Conservation (phyloP, 2,329 filamentous ascomycete species). For the Acarospora socialis region DNA sequence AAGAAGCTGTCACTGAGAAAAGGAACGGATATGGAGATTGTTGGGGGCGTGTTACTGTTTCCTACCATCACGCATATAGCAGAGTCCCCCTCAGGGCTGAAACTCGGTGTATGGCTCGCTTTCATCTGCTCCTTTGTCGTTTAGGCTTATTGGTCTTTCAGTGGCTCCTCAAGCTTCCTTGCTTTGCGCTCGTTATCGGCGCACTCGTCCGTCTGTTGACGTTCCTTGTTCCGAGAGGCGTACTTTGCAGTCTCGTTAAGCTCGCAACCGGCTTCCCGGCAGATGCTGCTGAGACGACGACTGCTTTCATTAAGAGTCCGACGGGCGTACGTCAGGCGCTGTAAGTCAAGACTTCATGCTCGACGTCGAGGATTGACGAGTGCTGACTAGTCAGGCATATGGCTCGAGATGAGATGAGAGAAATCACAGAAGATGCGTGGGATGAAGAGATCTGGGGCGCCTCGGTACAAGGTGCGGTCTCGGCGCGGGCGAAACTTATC, state of each 20-base stretch:
- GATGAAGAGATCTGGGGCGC: constrained; percentile 44
- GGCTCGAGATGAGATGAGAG: constrained; percentile 42
- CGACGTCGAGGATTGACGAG: background rate
- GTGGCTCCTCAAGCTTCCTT: too few species aligned
- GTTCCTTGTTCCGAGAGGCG: too few species aligned
- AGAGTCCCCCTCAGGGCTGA: constrained; percentile 43
- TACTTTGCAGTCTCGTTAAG: constrained; percentile 7
- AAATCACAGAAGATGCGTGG: constrained; percentile 44
- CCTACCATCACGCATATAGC: constrained; percentile 62
- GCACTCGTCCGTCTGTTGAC: too few species aligned
- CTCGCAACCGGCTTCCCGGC: constrained; percentile 10
- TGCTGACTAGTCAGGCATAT: constrained; percentile 31
- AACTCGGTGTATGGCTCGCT: constrained; percentile 29
- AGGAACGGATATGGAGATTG: constrained; percentile 23
- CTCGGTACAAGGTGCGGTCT: constrained; percentile 10
- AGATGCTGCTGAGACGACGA: constrained; percentile 11
- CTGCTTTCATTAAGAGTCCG: constrained; percentile 11
- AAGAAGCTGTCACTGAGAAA: constrained; percentile 19
- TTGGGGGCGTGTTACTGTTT: constrained; percentile 51
- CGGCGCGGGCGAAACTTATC: constrained; percentile 32
- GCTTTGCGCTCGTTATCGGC: too few species aligned
- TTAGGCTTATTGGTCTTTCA: too few species aligned
- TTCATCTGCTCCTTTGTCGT: too few species aligned
- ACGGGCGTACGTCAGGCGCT: constrained; percentile 12
- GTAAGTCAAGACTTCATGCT: constrained; percentile 2